Conservation (phyloP, 208 protist species). For the Acanthamoeba culbertsoni region DNA sequence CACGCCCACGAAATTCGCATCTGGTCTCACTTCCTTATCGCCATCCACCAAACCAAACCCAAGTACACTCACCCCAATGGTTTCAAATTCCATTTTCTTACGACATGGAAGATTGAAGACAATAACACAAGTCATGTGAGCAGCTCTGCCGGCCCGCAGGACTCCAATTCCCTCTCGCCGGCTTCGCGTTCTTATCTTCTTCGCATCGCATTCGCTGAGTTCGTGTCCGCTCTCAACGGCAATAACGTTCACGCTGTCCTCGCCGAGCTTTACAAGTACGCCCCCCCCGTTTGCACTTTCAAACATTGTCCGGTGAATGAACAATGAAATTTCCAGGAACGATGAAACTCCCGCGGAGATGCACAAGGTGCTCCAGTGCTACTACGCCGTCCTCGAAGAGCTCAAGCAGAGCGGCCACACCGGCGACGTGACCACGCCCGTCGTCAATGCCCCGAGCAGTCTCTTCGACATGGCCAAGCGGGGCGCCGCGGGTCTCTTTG, state of each 20-base stretch:
- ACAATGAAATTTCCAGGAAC: no score
- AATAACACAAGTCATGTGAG: no score
- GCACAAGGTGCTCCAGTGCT: slow-evolving; percentile 9
- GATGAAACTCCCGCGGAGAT: slow-evolving; percentile 24
- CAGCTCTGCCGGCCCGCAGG: neutral
- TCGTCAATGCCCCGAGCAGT: neutral
- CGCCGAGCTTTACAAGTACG: neutral
- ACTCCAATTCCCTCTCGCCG: slow-evolving; percentile 7
- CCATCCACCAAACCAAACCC: slow-evolving; percentile 41
- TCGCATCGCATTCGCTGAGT: slow-evolving; percentile 43
- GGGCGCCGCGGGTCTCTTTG: slow-evolving; percentile 31
- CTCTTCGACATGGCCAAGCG: slow-evolving; percentile 22
- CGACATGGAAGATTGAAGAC: neutral
- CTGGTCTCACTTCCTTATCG: slow-evolving; percentile 27
- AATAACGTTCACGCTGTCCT: slow-evolving; percentile 50
- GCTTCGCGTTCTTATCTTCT: slow-evolving; percentile 26
- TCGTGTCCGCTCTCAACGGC: slow-evolving; percentile 8
- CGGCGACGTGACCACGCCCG: neutral
- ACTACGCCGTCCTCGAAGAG: neutral
- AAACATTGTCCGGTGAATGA: no score
- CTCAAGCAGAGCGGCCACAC: neutral
- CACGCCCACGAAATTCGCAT: slow-evolving; percentile 32
- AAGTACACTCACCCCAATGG: neutral
- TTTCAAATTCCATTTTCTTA: neutral
- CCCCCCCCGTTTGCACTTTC: neutral